Evolutionary conservation across 768 basidiomycete genomes (phyloP).

Genomic region (Kwoniella sp.): DNA sequence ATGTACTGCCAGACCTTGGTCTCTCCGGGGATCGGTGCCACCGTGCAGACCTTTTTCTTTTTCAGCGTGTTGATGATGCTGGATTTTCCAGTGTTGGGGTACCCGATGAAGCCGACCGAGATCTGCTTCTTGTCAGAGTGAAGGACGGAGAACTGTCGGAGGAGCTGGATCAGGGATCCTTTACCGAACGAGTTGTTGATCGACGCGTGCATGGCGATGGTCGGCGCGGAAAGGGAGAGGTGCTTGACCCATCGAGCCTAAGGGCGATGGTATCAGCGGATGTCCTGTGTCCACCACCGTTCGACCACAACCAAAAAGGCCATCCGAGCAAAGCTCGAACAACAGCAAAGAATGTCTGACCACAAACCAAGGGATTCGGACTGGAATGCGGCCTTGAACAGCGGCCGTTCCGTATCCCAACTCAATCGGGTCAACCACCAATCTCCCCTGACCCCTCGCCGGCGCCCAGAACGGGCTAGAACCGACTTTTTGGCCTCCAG

Average conservation of each 20-base stretch:
- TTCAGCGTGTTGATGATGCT: constrained; percentile 98
- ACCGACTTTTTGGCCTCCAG: constrained; percentile 31
- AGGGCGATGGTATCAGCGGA: neutral
- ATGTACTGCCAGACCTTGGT: constrained; percentile 99
- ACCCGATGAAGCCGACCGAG: constrained; percentile 94
- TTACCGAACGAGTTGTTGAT: constrained; percentile 99
- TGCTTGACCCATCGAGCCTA: constrained; percentile 95
- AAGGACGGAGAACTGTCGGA: constrained; percentile 91
- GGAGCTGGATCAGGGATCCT: constrained; percentile 91
- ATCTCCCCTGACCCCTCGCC: constrained; percentile 46
- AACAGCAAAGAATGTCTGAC: constrained; percentile 50
- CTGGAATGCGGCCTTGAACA: constrained; percentile 22
- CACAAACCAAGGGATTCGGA: constrained; percentile 53
- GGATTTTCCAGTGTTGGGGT: constrained; percentile 97
- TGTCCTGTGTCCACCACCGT: constrained; percentile 3
- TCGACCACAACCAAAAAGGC: neutral
- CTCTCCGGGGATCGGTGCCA: constrained; percentile 95
- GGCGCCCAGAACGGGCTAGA: constrained; percentile 49
- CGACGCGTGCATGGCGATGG: constrained; percentile 97
- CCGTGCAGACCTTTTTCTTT: constrained; percentile 92
- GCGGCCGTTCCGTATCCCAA: constrained; percentile 46
- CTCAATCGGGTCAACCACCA: constrained; percentile 51
- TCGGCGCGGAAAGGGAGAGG: constrained; percentile 88
- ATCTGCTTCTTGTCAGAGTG: constrained; percentile 99
- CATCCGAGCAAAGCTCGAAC: neutral